These are phyloP conservation scores for Aspergillus haitiensis DNA, from an alignment of 495 filamentous ascomycete genomes.

Conservation along the genomic window DNA sequence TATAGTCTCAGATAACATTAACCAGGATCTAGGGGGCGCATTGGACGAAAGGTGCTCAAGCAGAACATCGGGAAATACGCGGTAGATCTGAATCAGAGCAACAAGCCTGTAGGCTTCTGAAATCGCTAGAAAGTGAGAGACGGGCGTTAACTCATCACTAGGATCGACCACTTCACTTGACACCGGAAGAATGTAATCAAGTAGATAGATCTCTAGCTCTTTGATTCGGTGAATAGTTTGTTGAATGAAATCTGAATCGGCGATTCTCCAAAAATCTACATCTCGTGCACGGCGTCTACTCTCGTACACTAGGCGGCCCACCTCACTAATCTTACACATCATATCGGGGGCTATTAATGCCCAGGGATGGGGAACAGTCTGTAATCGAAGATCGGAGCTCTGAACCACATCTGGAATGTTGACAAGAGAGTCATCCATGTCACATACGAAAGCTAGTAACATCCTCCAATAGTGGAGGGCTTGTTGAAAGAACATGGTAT, in stretches of 20 bases:
- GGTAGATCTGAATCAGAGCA: slow-evolving; percentile 4
- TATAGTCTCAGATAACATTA: neutral
- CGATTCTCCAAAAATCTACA: neutral
- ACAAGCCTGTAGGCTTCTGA: slow-evolving; percentile 1
- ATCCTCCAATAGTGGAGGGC: slow-evolving; percentile 7
- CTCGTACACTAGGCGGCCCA: neutral
- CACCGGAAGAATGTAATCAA: neutral
- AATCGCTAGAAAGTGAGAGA: slow-evolving; percentile 1
- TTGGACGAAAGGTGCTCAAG: neutral
- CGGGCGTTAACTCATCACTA: neutral
- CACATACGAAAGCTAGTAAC: slow-evolving; percentile 1
- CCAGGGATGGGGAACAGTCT: neutral
- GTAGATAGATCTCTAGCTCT: neutral
- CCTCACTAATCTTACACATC: neutral
- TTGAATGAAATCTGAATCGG: neutral
- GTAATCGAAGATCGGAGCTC: neutral
- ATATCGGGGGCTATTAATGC: neutral
- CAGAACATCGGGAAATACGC: slow-evolving; percentile 6
- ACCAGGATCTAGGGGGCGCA: neutral
- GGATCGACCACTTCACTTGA: neutral
- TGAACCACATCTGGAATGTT: neutral
- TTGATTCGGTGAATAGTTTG: neutral
- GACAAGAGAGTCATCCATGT: neutral
- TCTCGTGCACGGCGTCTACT: neutral
- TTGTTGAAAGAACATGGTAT: slow-evolving; percentile 3